phyloP scores from a whole-genome alignment of 1,139 yeast species.

The Suhomyces yuchorum region DNA sequence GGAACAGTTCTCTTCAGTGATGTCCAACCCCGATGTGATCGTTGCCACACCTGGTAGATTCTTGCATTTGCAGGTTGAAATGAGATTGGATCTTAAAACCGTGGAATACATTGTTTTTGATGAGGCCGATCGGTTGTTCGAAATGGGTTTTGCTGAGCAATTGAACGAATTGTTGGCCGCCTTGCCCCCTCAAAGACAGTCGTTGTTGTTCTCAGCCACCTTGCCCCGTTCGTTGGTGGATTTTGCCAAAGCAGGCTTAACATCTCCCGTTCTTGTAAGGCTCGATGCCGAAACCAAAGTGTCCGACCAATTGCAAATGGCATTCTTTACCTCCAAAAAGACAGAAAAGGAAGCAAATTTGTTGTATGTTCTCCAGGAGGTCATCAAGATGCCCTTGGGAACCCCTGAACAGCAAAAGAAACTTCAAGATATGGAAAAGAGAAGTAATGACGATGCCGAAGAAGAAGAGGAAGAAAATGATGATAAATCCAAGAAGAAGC shows the following conservation, averaged over 20 bases:
- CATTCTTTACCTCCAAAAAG: conserved; percentile 76
- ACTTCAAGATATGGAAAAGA: conserved; percentile 49
- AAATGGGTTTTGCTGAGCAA: conserved; percentile 96
- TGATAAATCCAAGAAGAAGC: conserved; percentile 30
- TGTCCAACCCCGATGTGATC: conserved; percentile 90
- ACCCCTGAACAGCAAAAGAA: conserved; percentile 62
- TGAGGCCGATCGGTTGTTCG: conserved; percentile 97
- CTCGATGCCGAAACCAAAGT: conserved; percentile 90
- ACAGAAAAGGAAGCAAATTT: conserved; percentile 91
- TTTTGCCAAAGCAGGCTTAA: conserved; percentile 94
- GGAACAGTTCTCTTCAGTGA: conserved; percentile 91
- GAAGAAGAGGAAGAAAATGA: conserved; percentile 48
- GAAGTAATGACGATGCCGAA: conserved; percentile 48
- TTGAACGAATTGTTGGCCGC: conserved; percentile 85
- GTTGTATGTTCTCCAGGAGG: conserved; percentile 71
- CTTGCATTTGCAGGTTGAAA: conserved; percentile 91
- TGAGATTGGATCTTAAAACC: conserved; percentile 80
- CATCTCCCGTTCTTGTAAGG: conserved; percentile 88
- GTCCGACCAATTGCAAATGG: conserved; percentile 89
- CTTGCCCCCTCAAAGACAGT: conserved; percentile 81
- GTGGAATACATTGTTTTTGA: conserved; percentile 93
- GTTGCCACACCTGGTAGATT: conserved; percentile 99
- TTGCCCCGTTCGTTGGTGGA: conserved; percentile 90
- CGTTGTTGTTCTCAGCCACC: conserved; percentile 91
- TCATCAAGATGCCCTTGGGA: conserved; percentile 83